Evolutionary conservation across 129 eudicot species (phyloP), one percentile per base, ranked within the genome.

Genomic region (Smallanthus sonchifolius): DNA sequence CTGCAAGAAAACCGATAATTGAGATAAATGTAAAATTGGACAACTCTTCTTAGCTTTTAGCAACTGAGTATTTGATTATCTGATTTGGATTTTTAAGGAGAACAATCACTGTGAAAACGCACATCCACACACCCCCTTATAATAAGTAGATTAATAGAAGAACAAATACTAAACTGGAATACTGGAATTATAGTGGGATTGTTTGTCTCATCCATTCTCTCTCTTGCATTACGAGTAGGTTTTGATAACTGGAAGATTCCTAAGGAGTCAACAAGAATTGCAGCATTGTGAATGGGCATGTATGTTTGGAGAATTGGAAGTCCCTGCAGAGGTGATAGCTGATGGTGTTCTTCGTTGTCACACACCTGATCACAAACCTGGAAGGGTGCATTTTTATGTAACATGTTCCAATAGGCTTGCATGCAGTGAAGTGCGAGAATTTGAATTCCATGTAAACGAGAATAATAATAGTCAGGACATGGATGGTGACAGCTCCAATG

Each of bases 291-390:
- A 83, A 69, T 95, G 97, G 97, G 95, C 99, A 38, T 91, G 97
- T 54, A 95, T 95, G 99, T 95, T 95, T 86, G 99, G 99, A 51
- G 99, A 95, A 81, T 49, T 87, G 49, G 99, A 95, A 84, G 99
- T 95, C 66, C 99, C 96, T 17, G 99, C 94, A 43, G 87, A 88
- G 77, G 85, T 91, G 8, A 78, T 95, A 68, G 89, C 84, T 35
- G 87, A 88, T 71, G 96, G 96, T 65, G 91, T 90, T 80, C 89
- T 95, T 40, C 82, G 99, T 49, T 95, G 99, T 83, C 79, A 72
- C 80, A 87, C 97, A 14, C 99, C 99, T 6, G 45, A 43, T 16
- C 99, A 88, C 78, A 81, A 68, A 68, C 74, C 88, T 44, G 99
- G 99, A 69, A 84, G 89, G 72, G 97, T 95, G 52, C 96, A 91